Evolutionary conservation across 148 eudicot species (phyloP).

Genomic region (Arctostaphylos glauca): DNA sequence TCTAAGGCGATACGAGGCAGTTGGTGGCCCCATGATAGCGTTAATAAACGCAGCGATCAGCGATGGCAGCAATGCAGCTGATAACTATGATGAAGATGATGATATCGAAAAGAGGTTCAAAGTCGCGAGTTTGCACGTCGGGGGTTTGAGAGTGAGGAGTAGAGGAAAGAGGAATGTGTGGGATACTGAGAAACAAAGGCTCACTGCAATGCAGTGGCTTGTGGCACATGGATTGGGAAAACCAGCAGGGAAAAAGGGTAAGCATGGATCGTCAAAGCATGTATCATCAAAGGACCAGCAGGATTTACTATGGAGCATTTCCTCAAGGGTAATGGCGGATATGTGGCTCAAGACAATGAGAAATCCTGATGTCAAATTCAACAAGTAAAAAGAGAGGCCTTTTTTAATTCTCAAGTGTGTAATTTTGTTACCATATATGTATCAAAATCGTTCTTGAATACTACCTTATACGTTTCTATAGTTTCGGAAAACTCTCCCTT

Average conservation of each 20-base stretch:
- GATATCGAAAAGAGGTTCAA: conserved; percentile 40
- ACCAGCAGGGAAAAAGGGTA: conserved; percentile 47
- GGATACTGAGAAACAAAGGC: conserved; percentile 85
- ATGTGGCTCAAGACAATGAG: conserved; percentile 95
- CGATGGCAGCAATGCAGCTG: conserved; percentile 19
- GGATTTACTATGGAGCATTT: conserved; percentile 84
- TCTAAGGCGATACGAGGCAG: conserved; percentile 77
- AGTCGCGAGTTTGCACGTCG: conserved; percentile 65
- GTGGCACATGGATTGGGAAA: conserved; percentile 65
- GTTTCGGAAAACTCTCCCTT: neutral
- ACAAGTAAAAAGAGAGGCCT: conserved; percentile 30
- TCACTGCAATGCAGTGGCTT: conserved; percentile 94
- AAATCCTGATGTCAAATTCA: conserved; percentile 84
- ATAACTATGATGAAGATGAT: conserved; percentile 26
- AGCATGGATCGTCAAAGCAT: conserved; percentile 33
- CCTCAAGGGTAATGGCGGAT: conserved; percentile 83
- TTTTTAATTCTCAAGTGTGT: neutral
- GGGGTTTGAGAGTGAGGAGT: conserved; percentile 63
- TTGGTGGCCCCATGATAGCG: conserved; percentile 75
- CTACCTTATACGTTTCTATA: neutral
- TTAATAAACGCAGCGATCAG: conserved; percentile 48
- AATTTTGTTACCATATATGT: neutral
- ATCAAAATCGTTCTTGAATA: neutral
- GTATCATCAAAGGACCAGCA: conserved; percentile 39
- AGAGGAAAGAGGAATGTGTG: conserved; percentile 54